A percentile compares a stretch with the other conserved stretches of the same genome.
These are phyloP conservation scores for Phytophthora cajani DNA, from an alignment of 352 stramenopile genomes.

Conservation along the genomic window DNA sequence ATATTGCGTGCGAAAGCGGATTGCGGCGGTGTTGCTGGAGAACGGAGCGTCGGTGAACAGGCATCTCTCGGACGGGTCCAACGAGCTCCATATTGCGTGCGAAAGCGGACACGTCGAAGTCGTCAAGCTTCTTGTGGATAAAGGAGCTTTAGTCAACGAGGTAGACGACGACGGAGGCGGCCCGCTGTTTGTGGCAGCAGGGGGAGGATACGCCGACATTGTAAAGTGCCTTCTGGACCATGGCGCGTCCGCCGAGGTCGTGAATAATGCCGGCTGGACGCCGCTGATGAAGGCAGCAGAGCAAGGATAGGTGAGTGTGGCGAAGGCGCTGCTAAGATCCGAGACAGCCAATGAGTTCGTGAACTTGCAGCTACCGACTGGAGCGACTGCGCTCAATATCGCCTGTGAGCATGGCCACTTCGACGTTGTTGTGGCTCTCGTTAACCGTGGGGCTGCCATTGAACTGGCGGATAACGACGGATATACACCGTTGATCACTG, in stretches of 20 bases:
- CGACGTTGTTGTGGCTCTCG: not conserved
- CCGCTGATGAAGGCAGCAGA: conserved; percentile 4
- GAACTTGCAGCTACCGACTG: conserved; percentile 3
- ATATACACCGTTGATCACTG: conserved; percentile 11
- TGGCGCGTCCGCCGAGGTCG: not conserved
- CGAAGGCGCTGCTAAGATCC: not conserved
- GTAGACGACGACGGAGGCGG: not conserved
- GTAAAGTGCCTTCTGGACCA: conserved; percentile 2
- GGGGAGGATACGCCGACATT: not conserved
- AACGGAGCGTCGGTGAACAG: not conserved
- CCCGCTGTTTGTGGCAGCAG: not conserved
- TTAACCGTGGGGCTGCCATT: conserved; percentile 2
- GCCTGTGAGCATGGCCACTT: conserved; percentile 16
- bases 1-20: not conserved
- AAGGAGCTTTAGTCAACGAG: not conserved
- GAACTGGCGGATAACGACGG: conserved; percentile 12
- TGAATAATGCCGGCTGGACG: not conserved
- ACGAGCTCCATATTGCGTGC: not conserved
- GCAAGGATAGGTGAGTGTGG: not conserved
- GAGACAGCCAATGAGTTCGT: not conserved
- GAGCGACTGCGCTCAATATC: conserved; percentile 14
- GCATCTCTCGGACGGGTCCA: not conserved
- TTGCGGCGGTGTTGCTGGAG: not conserved
- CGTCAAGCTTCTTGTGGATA: not conserved
- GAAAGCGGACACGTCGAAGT: not conserved